Percentiles rank a stretch among this genome's conserved stretches.
These are phyloP conservation scores for Laburnicola sp. DNA, from an alignment of 2,329 filamentous ascomycete genomes.

Conservation along the genomic window DNA sequence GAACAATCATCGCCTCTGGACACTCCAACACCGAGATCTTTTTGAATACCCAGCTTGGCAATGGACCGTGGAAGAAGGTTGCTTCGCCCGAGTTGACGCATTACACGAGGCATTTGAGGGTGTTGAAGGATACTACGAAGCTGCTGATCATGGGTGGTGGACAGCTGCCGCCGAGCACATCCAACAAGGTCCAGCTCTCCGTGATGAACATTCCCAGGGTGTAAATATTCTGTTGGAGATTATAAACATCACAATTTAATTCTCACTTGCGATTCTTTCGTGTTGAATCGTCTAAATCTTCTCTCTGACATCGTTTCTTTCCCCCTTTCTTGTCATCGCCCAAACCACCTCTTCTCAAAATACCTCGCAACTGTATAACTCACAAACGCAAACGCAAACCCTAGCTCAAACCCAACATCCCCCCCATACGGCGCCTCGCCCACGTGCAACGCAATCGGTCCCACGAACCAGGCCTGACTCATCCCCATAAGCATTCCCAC, in stretches of 20 bases:
- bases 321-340: not conserved
- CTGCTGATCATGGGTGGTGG: slow-evolving; percentile 50
- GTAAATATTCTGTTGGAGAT: slow-evolving; percentile 7
- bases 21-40: slow-evolving; percentile 50
- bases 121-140: slow-evolving; percentile 47
- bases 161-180: slow-evolving; percentile 37
- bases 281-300: not conserved
- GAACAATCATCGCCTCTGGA: slow-evolving; percentile 55
- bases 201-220: slow-evolving; percentile 39
- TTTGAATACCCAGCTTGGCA: slow-evolving; percentile 52
- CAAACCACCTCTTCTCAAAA: slow-evolving; percentile 11
- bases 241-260: not conserved
- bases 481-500: slow-evolving; percentile 70
- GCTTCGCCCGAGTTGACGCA: slow-evolving; percentile 45
- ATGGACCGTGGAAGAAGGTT: slow-evolving; percentile 52
- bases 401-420: slow-evolving; percentile 68
- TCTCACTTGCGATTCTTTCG: not conserved
- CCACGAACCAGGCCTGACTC: no score
- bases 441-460: no score
- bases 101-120: slow-evolving; percentile 54
- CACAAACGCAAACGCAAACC: slow-evolving; percentile 58
- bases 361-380: slow-evolving; percentile 10
- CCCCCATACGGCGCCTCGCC: no score
- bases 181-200: slow-evolving; percentile 36
- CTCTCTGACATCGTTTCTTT: not conserved